Percentiles rank a stretch among this genome's conserved stretches.
Evolutionary conservation across 2,329 filamentous ascomycete species (phyloP).

Genomic region (Mariannaea sp.): DNA sequence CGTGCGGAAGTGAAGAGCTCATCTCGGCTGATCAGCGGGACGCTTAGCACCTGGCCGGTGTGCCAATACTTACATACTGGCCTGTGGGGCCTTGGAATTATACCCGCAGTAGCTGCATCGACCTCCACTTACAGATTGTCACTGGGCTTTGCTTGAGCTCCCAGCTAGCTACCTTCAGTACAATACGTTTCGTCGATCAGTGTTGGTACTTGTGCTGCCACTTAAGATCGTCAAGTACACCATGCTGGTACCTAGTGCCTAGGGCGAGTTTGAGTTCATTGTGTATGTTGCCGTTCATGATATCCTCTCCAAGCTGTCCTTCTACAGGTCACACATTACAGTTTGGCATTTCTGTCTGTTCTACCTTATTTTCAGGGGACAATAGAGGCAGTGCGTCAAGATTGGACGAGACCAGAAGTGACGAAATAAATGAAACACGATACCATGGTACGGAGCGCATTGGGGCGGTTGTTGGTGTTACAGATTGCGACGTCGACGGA

Average conservation of each 20-base stretch:
- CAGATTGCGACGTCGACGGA: conserved; percentile 3
- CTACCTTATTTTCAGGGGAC: not conserved
- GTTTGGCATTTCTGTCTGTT: not conserved
- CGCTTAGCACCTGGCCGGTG: no score
- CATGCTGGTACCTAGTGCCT: no score
- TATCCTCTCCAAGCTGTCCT: no score
- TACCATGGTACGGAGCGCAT: not conserved
- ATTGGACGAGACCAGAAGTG: not conserved
- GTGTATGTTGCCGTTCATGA: no score
- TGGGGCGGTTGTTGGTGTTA: not conserved
- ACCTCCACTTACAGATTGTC: no score
- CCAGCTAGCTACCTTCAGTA: no score
- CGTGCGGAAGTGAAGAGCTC: conserved; percentile 14
- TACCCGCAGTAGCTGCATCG: no score
- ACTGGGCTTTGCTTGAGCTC: no score
- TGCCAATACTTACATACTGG: conserved; percentile 28
- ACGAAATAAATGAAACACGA: not conserved
- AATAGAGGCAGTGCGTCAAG: conserved; percentile 15
- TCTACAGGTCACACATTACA: conserved; percentile 12
- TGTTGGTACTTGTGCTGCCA: no score
- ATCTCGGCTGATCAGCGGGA: conserved; percentile 36
- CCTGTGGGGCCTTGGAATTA: not conserved
- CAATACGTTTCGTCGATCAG: no score
- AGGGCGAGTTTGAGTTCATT: no score
- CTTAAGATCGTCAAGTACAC: no score